These are phyloP conservation scores for Carex parvula DNA, from an alignment of 176 grass and related monocot species.

Conservation along the genomic window DNA sequence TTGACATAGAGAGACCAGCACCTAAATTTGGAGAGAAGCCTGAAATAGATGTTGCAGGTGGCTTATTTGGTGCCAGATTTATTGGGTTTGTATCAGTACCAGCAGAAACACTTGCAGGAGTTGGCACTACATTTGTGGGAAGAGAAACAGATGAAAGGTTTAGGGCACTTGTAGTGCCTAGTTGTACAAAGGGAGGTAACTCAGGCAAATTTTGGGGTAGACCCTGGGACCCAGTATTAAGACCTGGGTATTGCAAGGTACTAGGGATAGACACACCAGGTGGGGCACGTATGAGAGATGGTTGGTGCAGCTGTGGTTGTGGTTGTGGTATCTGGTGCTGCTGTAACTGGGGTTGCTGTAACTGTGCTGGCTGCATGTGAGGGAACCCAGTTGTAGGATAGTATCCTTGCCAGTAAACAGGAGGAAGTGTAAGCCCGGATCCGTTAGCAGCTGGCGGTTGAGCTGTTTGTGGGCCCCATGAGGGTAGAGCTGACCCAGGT, in stretches of 20 bases:
- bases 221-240: conserved; percentile 47
- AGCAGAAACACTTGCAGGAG: conserved; percentile 38
- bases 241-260: conserved; percentile 50
- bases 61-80: conserved; percentile 48
- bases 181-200: conserved; percentile 60
- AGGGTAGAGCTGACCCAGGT: conserved; percentile 48
- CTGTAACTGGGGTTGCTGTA: conserved; percentile 20
- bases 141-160: conserved; percentile 38
- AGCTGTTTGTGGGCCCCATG: conserved; percentile 51
- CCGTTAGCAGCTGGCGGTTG: conserved; percentile 49
- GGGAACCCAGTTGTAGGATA: conserved; percentile 55
- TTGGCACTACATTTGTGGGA: conserved; percentile 19
- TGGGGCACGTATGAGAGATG: conserved; percentile 47
- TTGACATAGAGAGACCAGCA: conserved; percentile 31
- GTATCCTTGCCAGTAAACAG: conserved; percentile 78
- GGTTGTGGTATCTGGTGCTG: conserved; percentile 4
- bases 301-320: conserved; percentile 39
- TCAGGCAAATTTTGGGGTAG: conserved; percentile 64
- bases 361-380: conserved; percentile 30
- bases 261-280: conserved; percentile 50
- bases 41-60: conserved; percentile 30
- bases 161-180: conserved; percentile 33
- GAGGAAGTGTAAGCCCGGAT: conserved; percentile 52
- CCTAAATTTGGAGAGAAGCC: conserved; percentile 32
- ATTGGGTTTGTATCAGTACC: conserved; percentile 37